A percentile compares a stretch with the other conserved stretches of the same genome.
Conservation (phyloP, 768 basidiomycete genomes). For the Lepiota subincarnata region DNA sequence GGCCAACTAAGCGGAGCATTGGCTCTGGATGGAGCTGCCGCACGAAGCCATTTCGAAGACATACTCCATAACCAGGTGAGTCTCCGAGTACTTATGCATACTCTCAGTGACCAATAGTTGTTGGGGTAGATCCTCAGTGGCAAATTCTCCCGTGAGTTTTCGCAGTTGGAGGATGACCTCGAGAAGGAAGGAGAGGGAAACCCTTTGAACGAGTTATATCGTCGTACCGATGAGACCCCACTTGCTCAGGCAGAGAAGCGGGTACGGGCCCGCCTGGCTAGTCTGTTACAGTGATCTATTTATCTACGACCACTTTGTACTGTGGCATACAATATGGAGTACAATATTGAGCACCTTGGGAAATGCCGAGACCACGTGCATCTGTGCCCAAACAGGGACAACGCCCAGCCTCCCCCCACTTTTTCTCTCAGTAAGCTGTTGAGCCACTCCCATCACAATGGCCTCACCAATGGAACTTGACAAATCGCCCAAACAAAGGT, state of each 20-base stretch:
- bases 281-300: slow-evolving; percentile 22
- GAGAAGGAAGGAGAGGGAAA: slow-evolving; percentile 53
- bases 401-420: slow-evolving; percentile 5
- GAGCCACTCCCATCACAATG: slow-evolving; percentile 27
- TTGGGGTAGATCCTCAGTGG: slow-evolving; percentile 48
- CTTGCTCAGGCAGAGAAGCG: slow-evolving; percentile 57
- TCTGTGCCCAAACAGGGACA: slow-evolving; percentile 6
- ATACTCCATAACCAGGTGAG: slow-evolving; percentile 54
- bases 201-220: slow-evolving; percentile 53
- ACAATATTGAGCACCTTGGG: too few relatives aligned
- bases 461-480: slow-evolving; percentile 64
- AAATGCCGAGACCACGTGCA: slow-evolving; percentile 4
- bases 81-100: background rate
- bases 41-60: slow-evolving; percentile 51
- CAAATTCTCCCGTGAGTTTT: slow-evolving; percentile 53
- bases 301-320: too few relatives aligned
- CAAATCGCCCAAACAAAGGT: slow-evolving; percentile 53
- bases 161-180: slow-evolving; percentile 49
- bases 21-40: slow-evolving; percentile 45
- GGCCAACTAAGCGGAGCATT: slow-evolving; percentile 58
- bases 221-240: slow-evolving; percentile 44
- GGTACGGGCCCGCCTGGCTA: slow-evolving; percentile 46
- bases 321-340: background rate
- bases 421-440: slow-evolving; percentile 7
- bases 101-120: background rate